Evolutionary conservation across 192 early-diverging fungal genomes (phyloP).

Genomic region (Backusella morwellensis): DNA sequence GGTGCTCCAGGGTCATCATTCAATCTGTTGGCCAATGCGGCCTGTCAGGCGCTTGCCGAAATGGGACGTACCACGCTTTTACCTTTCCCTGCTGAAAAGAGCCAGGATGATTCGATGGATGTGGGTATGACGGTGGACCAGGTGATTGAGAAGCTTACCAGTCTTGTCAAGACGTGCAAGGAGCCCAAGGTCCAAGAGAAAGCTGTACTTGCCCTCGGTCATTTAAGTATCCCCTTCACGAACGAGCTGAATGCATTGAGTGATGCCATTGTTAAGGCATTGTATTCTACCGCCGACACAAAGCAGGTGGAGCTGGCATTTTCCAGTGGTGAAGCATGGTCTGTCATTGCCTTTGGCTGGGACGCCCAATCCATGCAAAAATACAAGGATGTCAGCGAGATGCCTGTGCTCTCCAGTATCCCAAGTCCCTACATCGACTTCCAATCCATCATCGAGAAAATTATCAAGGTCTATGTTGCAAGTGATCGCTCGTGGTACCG

Average conservation of each 20-base stretch:
- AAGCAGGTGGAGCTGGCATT: constrained; percentile 88
- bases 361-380: constrained; percentile 62
- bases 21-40: constrained; percentile 51
- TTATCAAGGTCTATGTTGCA: constrained; percentile 53
- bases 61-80: constrained; percentile 60
- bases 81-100: constrained; percentile 20
- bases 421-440: constrained; percentile 8
- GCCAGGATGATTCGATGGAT: constrained; percentile 18
- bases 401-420: constrained; percentile 33
- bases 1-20: constrained; percentile 37
- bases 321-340: constrained; percentile 79
- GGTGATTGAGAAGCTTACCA: constrained; percentile 31
- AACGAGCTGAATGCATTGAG: background rate
- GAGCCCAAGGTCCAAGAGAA: constrained; percentile 81
- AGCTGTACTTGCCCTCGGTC: constrained; percentile 64
- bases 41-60: constrained; percentile 71
- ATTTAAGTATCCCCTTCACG: constrained; percentile 53
- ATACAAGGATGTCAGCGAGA: constrained; percentile 64
- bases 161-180: constrained; percentile 56
- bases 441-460: constrained; percentile 44
- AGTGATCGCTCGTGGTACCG: constrained; percentile 50
- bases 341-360: constrained; percentile 62
- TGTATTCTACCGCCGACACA: constrained; percentile 40
- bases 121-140: constrained; percentile 12
- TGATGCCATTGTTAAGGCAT: constrained; percentile 39